Conservation (phyloP, 2,329 filamentous ascomycete genomes). For the Penicillium sp. region DNA sequence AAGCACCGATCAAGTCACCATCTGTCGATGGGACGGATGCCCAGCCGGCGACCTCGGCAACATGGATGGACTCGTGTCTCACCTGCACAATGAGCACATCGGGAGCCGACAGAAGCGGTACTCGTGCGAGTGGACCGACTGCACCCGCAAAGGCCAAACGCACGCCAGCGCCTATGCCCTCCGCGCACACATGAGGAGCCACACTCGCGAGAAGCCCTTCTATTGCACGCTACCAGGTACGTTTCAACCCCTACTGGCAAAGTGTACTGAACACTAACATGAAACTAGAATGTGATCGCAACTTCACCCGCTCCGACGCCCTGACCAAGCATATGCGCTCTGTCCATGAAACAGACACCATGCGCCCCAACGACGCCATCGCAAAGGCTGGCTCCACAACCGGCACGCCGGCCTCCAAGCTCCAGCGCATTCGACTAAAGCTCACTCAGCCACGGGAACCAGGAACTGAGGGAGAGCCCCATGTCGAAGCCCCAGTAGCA, state of each 20-base stretch:
- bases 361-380: constrained; percentile 65
- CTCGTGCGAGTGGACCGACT: constrained; percentile 96
- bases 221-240: constrained; percentile 92
- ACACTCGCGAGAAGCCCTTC: constrained; percentile 97
- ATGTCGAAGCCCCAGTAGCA: constrained; percentile 19
- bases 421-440: constrained; percentile 47
- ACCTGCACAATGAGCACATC: constrained; percentile 92
- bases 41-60: constrained; percentile 70
- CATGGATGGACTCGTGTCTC: constrained; percentile 79
- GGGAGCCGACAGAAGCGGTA: constrained; percentile 93
- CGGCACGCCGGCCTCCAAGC: constrained; percentile 34
- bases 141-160: constrained; percentile 80
- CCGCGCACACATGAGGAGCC: constrained; percentile 95
- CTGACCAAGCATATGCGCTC: constrained; percentile 98
- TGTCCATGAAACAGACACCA: constrained; percentile 93
- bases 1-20: constrained; percentile 71
- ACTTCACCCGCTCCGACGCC: constrained; percentile 93
- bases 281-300: constrained; percentile 83
- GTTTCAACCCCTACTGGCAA: constrained; percentile 23
- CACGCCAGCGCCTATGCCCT: constrained; percentile 95
- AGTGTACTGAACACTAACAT: constrained; percentile 1
- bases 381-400: constrained; percentile 34
- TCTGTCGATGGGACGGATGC: constrained; percentile 78
- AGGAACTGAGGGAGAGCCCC: constrained; percentile 21
- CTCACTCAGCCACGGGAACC: constrained; percentile 38